Evolutionary conservation across 140 eudicot genomes (phyloP).

Genomic region (Erigeron philadelphicus): DNA sequence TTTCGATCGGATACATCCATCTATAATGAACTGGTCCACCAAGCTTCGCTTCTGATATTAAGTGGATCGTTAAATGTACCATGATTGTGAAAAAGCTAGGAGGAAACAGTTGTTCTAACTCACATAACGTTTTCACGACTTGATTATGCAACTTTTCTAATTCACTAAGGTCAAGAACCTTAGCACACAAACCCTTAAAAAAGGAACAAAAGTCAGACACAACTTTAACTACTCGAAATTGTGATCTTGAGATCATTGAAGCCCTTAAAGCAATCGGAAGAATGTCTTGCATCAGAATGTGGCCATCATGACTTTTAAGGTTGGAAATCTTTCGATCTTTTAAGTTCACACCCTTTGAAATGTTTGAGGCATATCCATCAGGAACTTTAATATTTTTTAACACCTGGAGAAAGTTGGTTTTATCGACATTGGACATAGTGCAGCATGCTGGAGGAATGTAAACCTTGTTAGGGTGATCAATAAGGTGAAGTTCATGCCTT

Average conservation of each 20-base stretch:
- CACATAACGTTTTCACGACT: background rate
- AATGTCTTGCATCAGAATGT: no score
- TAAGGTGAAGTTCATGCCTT: background rate
- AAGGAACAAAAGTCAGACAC: no score
- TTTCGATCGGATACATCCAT: background rate
- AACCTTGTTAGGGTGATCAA: background rate
- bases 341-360: conserved; percentile 9
- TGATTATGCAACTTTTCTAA: background rate
- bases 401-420: background rate
- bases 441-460: no score
- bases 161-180: background rate
- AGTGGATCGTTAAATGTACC: conserved; percentile 11
- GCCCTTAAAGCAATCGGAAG: no score
- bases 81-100: conserved; percentile 1
- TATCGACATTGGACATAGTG: background rate
- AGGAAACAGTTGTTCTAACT: background rate
- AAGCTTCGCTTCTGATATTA: conserved; percentile 4
- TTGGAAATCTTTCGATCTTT: background rate
- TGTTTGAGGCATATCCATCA: conserved; percentile 18
- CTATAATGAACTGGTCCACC: conserved; percentile 8
- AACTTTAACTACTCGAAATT: no score
- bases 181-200: no score
- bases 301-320: background rate
- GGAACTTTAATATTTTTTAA: conserved; percentile 12
- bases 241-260: no score